Conservation (phyloP, 129 eudicot species). For the Heracleum sosnowskyi region DNA sequence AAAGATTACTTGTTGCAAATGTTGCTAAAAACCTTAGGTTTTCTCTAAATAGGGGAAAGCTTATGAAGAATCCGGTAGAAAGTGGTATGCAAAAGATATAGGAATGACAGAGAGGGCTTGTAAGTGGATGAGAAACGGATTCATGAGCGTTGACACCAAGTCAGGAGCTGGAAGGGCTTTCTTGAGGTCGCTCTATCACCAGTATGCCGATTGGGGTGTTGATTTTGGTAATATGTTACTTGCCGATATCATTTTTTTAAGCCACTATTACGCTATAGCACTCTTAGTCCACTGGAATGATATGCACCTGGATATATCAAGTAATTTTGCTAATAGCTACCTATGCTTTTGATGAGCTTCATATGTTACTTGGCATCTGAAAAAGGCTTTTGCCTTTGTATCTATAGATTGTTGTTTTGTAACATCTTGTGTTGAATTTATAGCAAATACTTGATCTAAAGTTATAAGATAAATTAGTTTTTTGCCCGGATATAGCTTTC, state of each 20-base stretch:
- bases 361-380: background rate
- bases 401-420: background rate
- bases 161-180: slow-evolving; percentile 93
- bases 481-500: background rate
- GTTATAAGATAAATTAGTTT: background rate
- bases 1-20: background rate
- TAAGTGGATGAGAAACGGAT: slow-evolving; percentile 83
- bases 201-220: slow-evolving; percentile 88
- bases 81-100: slow-evolving; percentile 79
- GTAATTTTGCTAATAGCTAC: background rate
- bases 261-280: background rate
- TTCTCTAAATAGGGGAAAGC: slow-evolving; percentile 50
- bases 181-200: slow-evolving; percentile 79
- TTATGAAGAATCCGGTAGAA: slow-evolving; percentile 59
- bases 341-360: background rate
- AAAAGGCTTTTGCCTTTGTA: background rate
- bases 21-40: background rate
- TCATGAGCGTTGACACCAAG: slow-evolving; percentile 83
- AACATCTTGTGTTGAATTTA: background rate
- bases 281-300: background rate
- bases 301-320: background rate
- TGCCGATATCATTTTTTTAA: background rate
- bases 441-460: background rate
- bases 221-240: slow-evolving; percentile 63
- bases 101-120: slow-evolving; percentile 73